Conservation (phyloP, 2,329 filamentous ascomycete genomes). For the Verticillium tricorpus region DNA sequence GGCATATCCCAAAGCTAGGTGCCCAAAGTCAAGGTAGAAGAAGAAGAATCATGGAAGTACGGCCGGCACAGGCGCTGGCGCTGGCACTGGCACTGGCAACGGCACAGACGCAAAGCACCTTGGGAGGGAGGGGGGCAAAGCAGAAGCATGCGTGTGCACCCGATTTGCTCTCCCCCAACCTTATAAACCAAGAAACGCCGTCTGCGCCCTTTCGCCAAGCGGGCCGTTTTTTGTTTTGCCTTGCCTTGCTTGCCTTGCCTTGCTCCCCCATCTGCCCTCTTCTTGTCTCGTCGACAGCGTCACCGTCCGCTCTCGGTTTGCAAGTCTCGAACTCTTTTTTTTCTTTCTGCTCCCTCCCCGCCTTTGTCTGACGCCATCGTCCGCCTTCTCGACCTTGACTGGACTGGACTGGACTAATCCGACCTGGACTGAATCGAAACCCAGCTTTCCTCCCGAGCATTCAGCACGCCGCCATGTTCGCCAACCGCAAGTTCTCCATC, state of each 20-base stretch:
- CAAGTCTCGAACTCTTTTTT: not conserved
- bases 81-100: no score
- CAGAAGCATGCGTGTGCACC: not conserved
- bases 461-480: slow-evolving; percentile 36
- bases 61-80: no score
- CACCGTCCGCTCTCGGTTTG: not conserved
- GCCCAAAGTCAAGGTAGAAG: no score
- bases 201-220: not conserved
- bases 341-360: not conserved
- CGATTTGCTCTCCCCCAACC: not conserved
- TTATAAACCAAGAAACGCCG: not conserved
- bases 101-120: no score
- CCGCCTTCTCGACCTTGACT: not conserved
- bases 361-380: not conserved
- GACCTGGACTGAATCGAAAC: no score
- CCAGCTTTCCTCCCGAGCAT: no score
- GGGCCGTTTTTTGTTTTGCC: not conserved
- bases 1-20: not conserved
- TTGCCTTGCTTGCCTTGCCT: no score
- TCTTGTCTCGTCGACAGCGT: not conserved
- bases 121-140: no score
- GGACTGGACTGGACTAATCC: not conserved
- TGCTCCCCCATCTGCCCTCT: not conserved
- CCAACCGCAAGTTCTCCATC: slow-evolving; percentile 61
- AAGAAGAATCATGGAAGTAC: no score